Base-by-base conservation (phyloP, 208 protist genomes). In the Trypanosoma boissoni region DNA sequence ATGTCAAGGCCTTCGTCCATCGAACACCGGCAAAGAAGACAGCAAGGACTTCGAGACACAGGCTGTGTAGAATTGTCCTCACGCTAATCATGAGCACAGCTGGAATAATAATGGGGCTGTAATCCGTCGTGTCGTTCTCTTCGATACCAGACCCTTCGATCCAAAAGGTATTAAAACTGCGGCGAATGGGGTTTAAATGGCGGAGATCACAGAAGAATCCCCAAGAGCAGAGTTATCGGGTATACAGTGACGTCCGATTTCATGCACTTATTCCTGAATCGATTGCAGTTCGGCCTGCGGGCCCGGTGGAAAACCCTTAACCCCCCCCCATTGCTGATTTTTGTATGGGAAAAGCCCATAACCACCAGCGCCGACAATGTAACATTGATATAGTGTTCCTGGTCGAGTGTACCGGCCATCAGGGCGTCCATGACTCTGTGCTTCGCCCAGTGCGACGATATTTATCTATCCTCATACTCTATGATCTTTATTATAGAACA, bases 361-460 rank as follows among this genome's bases (percentile, higher is more conserved):
- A 91, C 84, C 34, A 87, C 58, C 31, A 96, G 78, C 1, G 73
- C 28, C 2, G 86, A 69, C 24, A 96, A 51, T 5, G 91, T 96
- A 1, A 96, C 55, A 9, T 58, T 59, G 10, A 49, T 84, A 64
- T 75, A 82, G 68, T 58, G 91, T 23, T 5, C 41, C 32, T 18
- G n/a, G 41, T 4, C 49, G 29, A 16, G 46, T 12, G 51, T 61
- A 10, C 65, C 57, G 1, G 82, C 54, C 88, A 96, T 96, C 27
- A 90, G 58, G 57, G 95, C 91, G 32, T 94, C 74, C 32, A 67
- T 52, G 18, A 81, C 72, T 28, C 83, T 80, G 54, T 77, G 64
- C 23, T 68, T 67, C 72, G 92, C 86, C 88, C 90, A 96, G 80
- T 96, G 90, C 18, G 82, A 31, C 82, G 84, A 32, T 63, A 32